A percentile compares a stretch with the other conserved stretches of the same genome.
phyloP scores from a whole-genome alignment of 208 protist species.

The Trypanosoma rangeli region DNA sequence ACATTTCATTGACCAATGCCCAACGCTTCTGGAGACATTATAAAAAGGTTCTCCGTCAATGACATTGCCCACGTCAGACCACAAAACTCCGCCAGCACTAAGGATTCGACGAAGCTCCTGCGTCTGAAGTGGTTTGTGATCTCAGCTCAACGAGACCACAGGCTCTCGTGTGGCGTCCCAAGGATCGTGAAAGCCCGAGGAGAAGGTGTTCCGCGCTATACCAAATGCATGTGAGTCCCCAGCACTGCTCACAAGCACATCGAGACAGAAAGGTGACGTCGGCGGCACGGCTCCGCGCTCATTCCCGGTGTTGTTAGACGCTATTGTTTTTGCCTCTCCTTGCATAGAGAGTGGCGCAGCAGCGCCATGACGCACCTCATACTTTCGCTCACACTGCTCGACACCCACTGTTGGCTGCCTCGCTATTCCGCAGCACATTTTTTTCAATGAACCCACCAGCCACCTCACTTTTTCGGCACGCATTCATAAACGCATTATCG shows the following conservation, averaged over 20 bases:
- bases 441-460: not conserved
- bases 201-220: constrained; percentile 56
- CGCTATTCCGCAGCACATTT: constrained; percentile 1
- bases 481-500: constrained; percentile 60
- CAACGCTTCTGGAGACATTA: constrained; percentile 78
- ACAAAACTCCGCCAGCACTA: constrained; percentile 59
- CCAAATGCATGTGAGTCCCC: constrained; percentile 77
- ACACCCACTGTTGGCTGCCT: constrained; percentile 38
- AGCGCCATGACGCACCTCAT: constrained; percentile 9
- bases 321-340: not conserved
- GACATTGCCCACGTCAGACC: constrained; percentile 41
- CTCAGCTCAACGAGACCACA: constrained; percentile 63
- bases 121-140: constrained; percentile 60
- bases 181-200: constrained; percentile 34
- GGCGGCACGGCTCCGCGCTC: not conserved
- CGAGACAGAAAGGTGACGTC: constrained; percentile 45
- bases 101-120: constrained; percentile 66
- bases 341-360: constrained; percentile 29
- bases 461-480: constrained; percentile 18
- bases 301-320: constrained; percentile 1
- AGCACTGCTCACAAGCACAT: constrained; percentile 61
- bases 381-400: constrained; percentile 40
- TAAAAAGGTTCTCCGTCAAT: constrained; percentile 78
- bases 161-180: constrained; percentile 57
- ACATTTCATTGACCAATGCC: constrained; percentile 82